Evolutionary conservation across 2,329 filamentous ascomycete genomes (phyloP).

Genomic region (Aureobasidium sp.): DNA sequence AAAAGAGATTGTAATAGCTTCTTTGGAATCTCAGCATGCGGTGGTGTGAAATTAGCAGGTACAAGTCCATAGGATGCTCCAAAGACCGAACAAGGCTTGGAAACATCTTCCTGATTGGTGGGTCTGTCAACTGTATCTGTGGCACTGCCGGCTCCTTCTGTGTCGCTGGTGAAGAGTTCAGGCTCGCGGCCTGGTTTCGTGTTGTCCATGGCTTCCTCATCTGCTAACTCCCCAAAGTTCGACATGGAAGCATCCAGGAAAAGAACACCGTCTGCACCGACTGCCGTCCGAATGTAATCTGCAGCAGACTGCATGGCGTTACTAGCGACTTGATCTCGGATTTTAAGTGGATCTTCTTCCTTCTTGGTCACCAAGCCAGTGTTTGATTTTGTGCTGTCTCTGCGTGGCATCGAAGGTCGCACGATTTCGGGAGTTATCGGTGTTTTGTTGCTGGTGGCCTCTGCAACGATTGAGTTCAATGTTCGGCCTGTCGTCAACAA

Average conservation of each 20-base stretch:
- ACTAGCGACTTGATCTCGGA: constrained; percentile 21
- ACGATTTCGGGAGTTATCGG: not conserved
- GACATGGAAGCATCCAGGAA: constrained; percentile 30
- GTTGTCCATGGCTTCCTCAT: not conserved
- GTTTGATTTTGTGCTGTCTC: not conserved
- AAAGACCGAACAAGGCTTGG: constrained; percentile 4
- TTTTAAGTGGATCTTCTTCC: constrained; percentile 19
- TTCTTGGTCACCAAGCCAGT: constrained; percentile 18
- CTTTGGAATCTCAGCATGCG: not conserved
- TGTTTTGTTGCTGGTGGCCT: not conserved
- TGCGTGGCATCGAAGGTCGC: not conserved
- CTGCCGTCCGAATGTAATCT: constrained; percentile 38
- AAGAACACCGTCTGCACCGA: constrained; percentile 40
- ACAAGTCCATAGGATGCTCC: constrained; percentile 7
- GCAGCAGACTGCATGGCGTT: constrained; percentile 36
- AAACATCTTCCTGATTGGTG: not conserved
- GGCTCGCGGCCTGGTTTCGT: not conserved
- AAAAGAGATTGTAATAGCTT: constrained; percentile 22
- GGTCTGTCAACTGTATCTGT: not conserved
- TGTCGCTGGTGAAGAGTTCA: constrained; percentile 4
- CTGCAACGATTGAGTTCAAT: not conserved
- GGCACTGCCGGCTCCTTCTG: constrained; percentile 2
- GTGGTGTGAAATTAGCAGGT: constrained; percentile 1
- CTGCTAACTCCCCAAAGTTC: constrained; percentile 8
- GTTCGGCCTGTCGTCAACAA: constrained; percentile 3